These are phyloP conservation scores for Oleoguttula mirabilis DNA, from an alignment of 495 filamentous ascomycete species.

Conservation along the genomic window DNA sequence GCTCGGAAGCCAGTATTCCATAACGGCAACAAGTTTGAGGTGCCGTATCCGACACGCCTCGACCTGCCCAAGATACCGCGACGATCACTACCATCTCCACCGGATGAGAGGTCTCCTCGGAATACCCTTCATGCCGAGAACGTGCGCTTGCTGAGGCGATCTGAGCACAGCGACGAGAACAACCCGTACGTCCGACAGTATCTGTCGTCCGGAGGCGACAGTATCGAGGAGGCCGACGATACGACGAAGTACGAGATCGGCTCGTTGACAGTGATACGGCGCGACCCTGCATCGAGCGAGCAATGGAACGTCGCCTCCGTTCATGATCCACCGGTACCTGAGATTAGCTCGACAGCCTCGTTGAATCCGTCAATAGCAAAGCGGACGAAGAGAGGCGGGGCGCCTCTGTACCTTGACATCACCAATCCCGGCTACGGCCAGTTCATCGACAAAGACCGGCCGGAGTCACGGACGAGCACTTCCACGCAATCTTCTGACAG, in stretches of 20 bases:
- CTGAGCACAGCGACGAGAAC: conserved; percentile 8
- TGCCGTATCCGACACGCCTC: not conserved
- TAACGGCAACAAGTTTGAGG: not conserved
- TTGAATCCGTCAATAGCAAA: conserved; percentile 6
- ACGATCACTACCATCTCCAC: conserved; percentile 11
- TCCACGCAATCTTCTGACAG: conserved; percentile 10
- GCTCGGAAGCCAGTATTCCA: conserved; percentile 5
- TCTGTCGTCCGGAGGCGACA: not conserved
- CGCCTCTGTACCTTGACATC: conserved; percentile 47
- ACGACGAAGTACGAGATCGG: not conserved
- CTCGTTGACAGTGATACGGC: conserved; percentile 77
- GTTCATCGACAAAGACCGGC: conserved; percentile 28
- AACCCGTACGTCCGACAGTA: conserved; percentile 7
- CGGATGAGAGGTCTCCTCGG: conserved; percentile 1
- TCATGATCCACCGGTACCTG: conserved; percentile 34
- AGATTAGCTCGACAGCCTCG: conserved; percentile 23
- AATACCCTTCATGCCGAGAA: conserved; percentile 6
- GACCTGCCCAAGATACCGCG: conserved; percentile 12
- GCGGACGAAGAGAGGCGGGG: conserved; percentile 20
- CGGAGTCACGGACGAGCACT: conserved; percentile 20
- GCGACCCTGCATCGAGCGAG: conserved; percentile 61
- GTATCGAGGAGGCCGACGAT: not conserved
- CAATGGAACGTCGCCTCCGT: conserved; percentile 88
- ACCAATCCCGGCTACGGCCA: conserved; percentile 51
- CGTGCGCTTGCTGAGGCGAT: conserved; percentile 3